Evolutionary conservation across 179 eudicot genomes (phyloP), one percentile per base, ranked within the genome.

Genomic region (Beta corolliflora): DNA sequence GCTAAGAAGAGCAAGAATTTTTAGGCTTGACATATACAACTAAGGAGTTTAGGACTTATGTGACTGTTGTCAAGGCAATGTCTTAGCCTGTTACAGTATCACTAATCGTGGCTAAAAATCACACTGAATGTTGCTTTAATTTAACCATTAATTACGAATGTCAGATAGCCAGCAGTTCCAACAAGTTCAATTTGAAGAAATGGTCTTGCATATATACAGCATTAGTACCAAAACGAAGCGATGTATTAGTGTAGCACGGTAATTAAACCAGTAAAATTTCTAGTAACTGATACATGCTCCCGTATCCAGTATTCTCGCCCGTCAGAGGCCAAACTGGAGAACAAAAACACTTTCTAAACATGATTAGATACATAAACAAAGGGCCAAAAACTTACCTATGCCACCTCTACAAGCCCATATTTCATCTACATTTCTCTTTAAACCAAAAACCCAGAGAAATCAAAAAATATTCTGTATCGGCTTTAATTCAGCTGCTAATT

Each of bases 361-460:
- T 36, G 41, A 60, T 73, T 11, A 45, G 68, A 53, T 44, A 53
- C 64, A 60, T 56, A 23, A 85, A 75, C 77, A 73, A 50, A 81
- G 66, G 75, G 52, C 72, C 84, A 81, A 60, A 77, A 50, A 53
- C 60, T 29, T 56, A 23, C 15, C 67, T 81, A 79, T 77, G 71
- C 84, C 70, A 81, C 59, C 80, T 81, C 82, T 81, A 84, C 84
- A 81, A 23, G 59, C 41, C 41, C 81, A 77, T 53, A 63, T 77
- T 50, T 7, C 60, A 81, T 77, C 79, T 72, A 77, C 79, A 74
- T 81, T 66, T 77, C 84, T 66, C 86, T 56, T 59, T 45, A 23
- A 71, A 48, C 71, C 78, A 36, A 81, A 85, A 85, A 79, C 53
- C 77, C 15, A 75, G 77, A 79, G 86, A 83, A 80, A 76, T 52